Evolutionary conservation across 2,329 filamentous ascomycete genomes (phyloP).

Genomic region (Stagonosporopsis chrysanthemi): DNA sequence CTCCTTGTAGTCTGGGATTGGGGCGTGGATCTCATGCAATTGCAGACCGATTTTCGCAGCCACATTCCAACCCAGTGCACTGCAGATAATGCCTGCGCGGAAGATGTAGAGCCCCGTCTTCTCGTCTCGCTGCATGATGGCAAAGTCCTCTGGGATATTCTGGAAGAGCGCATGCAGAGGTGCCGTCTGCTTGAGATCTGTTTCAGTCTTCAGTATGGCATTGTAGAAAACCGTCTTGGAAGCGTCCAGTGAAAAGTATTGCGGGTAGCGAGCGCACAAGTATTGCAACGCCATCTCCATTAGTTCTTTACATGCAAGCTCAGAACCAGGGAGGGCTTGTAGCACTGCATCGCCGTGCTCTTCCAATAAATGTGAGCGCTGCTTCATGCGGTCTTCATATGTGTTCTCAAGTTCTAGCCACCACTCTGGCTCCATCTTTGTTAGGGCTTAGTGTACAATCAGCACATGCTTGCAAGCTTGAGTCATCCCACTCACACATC

Average conservation of each 20-base stretch:
- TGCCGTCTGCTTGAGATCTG: slow-evolving; percentile 66
- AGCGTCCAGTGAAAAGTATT: slow-evolving; percentile 69
- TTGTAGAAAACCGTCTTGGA: slow-evolving; percentile 71
- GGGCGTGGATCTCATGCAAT: slow-evolving; percentile 74
- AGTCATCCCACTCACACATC: slow-evolving; percentile 71
- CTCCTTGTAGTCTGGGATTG: slow-evolving; percentile 83
- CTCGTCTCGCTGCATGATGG: slow-evolving; percentile 74
- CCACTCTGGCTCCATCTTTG: slow-evolving; percentile 81
- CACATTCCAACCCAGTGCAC: slow-evolving; percentile 80
- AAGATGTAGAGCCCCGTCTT: slow-evolving; percentile 76
- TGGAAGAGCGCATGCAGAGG: slow-evolving; percentile 76
- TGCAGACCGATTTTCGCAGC: slow-evolving; percentile 74
- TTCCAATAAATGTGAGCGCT: slow-evolving; percentile 71
- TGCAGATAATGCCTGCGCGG: slow-evolving; percentile 79
- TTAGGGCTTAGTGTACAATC: slow-evolving; percentile 64
- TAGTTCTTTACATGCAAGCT: slow-evolving; percentile 81
- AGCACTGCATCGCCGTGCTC: slow-evolving; percentile 71
- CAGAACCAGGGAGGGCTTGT: slow-evolving; percentile 73
- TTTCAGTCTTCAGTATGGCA: slow-evolving; percentile 67
- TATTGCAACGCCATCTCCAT: slow-evolving; percentile 90
- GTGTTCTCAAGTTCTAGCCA: slow-evolving; percentile 87
- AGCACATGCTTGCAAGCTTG: neutral
- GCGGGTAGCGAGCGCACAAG: slow-evolving; percentile 77
- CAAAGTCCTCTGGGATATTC: slow-evolving; percentile 86
- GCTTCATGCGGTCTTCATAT: slow-evolving; percentile 71